A percentile compares a stretch with the other conserved stretches of the same genome.
Evolutionary conservation across 371 early-diverging fungal species (phyloP).

Genomic region (Smittium mucronatum): DNA sequence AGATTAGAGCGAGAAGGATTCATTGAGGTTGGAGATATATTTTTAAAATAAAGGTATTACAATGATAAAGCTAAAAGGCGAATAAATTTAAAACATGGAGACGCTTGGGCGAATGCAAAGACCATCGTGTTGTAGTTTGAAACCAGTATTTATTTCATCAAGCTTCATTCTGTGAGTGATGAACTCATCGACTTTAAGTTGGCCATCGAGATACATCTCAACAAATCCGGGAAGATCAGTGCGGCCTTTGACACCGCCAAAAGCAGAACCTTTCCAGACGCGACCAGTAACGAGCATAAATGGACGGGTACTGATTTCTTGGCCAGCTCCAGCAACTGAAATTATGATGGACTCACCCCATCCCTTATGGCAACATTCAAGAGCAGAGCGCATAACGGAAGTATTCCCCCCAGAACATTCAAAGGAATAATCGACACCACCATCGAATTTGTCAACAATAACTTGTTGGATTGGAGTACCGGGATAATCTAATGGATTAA

Average conservation of each 20-base stretch:
- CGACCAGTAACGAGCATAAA: constrained; percentile 91
- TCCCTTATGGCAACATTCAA: constrained; percentile 88
- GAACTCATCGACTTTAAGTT: constrained; percentile 81
- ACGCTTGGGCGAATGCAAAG: constrained; percentile 39
- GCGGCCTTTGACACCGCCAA: constrained; percentile 93
- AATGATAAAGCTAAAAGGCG: background rate
- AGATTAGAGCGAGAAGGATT: constrained; percentile 3
- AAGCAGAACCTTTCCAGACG: constrained; percentile 91
- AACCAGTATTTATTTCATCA: constrained; percentile 79
- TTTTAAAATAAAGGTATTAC: background rate
- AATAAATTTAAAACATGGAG: constrained; percentile 13
- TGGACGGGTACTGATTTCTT: constrained; percentile 85
- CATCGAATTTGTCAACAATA: constrained; percentile 80
- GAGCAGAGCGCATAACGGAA: constrained; percentile 83
- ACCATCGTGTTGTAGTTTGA: constrained; percentile 75
- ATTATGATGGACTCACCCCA: constrained; percentile 82
- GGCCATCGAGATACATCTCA: constrained; percentile 62
- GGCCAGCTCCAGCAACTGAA: constrained; percentile 84
- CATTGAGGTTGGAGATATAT: background rate
- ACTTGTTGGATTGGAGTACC: constrained; percentile 65
- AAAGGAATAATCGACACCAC: constrained; percentile 91
- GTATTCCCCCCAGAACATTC: constrained; percentile 85
- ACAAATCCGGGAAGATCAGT: constrained; percentile 81
- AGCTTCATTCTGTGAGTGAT: constrained; percentile 71
- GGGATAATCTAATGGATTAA: constrained; percentile 75